These are phyloP conservation scores for Fusarium protoensiforme DNA, from an alignment of 2,329 filamentous ascomycete genomes.

Conservation along the genomic window DNA sequence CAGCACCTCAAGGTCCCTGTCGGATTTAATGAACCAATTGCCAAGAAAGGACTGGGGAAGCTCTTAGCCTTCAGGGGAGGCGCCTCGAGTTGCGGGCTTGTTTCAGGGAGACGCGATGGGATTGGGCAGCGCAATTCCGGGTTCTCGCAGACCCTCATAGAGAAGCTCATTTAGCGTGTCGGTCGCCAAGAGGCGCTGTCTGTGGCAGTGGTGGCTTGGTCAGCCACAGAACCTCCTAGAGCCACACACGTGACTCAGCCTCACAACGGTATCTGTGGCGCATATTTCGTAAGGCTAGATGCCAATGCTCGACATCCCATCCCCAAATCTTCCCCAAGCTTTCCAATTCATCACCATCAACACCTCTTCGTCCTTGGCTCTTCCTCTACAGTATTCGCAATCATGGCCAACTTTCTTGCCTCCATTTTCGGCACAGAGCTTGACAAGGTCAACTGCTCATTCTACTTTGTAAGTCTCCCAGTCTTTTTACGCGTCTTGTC, in stretches of 20 bases:
- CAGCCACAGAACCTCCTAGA: slow-evolving; percentile 20
- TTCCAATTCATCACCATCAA: slow-evolving; percentile 21
- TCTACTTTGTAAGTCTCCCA: slow-evolving; percentile 72
- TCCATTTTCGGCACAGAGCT: slow-evolving; percentile 99
- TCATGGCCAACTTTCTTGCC: slow-evolving; percentile 97
- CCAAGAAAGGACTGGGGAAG: slow-evolving; percentile 29
- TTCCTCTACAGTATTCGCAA: slow-evolving; percentile 30
- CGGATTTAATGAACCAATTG: slow-evolving; percentile 33
- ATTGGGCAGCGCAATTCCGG: slow-evolving; percentile 5
- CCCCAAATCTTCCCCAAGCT: slow-evolving; percentile 36
- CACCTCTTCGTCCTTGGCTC: slow-evolving; percentile 5
- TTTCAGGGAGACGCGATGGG: slow-evolving; percentile 18
- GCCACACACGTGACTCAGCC: slow-evolving; percentile 47
- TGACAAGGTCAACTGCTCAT: slow-evolving; percentile 99
- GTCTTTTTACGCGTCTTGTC: slow-evolving; percentile 18
- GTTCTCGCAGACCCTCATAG: neutral
- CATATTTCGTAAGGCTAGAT: slow-evolving; percentile 37
- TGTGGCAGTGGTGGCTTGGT: slow-evolving; percentile 14
- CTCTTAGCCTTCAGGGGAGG: slow-evolving; percentile 28
- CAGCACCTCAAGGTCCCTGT: slow-evolving; percentile 24
- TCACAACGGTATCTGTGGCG: slow-evolving; percentile 30
- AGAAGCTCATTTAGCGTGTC: neutral
- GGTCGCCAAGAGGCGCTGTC: neutral
- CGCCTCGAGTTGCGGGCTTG: slow-evolving; percentile 7
- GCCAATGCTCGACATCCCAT: slow-evolving; percentile 15